Base-by-base conservation (phyloP, 2,329 filamentous ascomycete species). In the Pseudocercospora eumusae region DNA sequence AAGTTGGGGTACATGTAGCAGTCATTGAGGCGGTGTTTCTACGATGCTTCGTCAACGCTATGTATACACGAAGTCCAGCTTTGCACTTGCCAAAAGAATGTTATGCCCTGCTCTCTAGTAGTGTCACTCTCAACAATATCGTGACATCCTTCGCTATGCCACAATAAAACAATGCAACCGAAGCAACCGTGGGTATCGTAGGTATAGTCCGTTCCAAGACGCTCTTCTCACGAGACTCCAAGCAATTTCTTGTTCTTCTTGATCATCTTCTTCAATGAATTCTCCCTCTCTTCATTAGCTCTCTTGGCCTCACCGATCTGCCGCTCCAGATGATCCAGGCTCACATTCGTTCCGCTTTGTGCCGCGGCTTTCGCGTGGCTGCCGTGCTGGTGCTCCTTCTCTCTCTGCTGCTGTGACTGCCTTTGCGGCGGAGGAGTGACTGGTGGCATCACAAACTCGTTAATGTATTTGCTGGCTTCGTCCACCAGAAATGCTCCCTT, bases 401-500 rank as follows among this genome's bases (percentile, higher is more conserved):
- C 40, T 23, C 57, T 57, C 33, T 58, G 50, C 33, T 33, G 40
- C 15, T 36, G 28, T 42, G 52, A 52, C 28, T 44, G 47, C 23
- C 64, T 65, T 11, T 49, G 60, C n/a, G 71, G 70, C 44, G 71
- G 71, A 42, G 71, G 71, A 10, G 70, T 72, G 4, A 66, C 70
- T 45, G 73, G 73, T 47, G 74, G 74, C 71, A 76, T 74, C 10
- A 76, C 73, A 54, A 75, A 76, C 62, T 75, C 74, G 49, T 76
- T 73, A 60, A 76, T 71, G 64, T 75, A 76, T 65, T 68, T 69
- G 59, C 69, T 70, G 53, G 73, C 74, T 58, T 75, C 74, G 45
- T 75, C 74, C 8, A 75, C 74, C n/a, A 75, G 52, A 56, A 75
- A 75, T 8, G 70, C 72, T 3, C 73, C 73, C 61, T 75, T 75